Conservation (phyloP, 176 grass and related monocot genomes). For the Poa annua region DNA sequence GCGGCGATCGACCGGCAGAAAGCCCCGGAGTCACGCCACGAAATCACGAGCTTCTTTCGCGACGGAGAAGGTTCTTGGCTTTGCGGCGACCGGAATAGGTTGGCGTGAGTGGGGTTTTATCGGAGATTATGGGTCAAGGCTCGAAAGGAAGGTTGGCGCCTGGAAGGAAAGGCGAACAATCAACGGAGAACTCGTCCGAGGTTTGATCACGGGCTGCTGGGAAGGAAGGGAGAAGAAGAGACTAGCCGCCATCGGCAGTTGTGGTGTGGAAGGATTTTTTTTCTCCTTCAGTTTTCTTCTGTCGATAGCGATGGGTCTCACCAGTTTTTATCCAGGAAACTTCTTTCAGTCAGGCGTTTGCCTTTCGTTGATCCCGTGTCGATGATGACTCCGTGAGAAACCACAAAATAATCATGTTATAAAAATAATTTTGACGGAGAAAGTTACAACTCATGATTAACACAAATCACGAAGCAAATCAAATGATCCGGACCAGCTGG, state of each 20-base stretch:
- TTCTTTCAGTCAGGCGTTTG: too few relatives aligned
- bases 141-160: not conserved
- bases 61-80: not conserved
- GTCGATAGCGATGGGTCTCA: too few relatives aligned
- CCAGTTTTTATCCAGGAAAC: too few relatives aligned
- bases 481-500: too few relatives aligned
- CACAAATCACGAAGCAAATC: too few relatives aligned
- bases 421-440: too few relatives aligned
- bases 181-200: not conserved
- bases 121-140: not conserved
- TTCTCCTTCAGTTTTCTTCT: not conserved
- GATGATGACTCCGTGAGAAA: too few relatives aligned
- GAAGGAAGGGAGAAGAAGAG: slow-evolving; percentile 20
- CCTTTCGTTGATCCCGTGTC: too few relatives aligned
- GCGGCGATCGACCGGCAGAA: not conserved
- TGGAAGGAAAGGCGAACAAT: not conserved
- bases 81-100: not conserved
- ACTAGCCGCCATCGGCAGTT: slow-evolving; percentile 19
- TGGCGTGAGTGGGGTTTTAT: not conserved
- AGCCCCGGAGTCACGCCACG: not conserved
- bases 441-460: too few relatives aligned
- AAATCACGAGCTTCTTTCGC: not conserved
- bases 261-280: not conserved
- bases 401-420: too few relatives aligned
- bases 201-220: not conserved